Conservation (phyloP, 2,329 filamentous ascomycete species). For the Arthrobotrys entomopaga region DNA sequence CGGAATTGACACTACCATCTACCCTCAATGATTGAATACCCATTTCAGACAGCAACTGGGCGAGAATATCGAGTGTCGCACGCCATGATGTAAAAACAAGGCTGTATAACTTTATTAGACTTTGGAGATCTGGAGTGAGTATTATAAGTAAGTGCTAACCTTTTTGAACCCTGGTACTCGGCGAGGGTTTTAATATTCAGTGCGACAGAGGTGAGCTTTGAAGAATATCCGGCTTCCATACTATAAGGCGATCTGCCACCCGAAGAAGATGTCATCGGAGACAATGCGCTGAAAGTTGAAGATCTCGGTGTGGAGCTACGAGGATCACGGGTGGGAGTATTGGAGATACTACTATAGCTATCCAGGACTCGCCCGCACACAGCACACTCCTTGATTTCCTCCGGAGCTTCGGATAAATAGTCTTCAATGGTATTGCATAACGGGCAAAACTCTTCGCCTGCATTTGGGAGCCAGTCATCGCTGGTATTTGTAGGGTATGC, state of each 20-base stretch:
- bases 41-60: slow-evolving; percentile 50
- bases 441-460: no score
- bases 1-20: slow-evolving; percentile 57
- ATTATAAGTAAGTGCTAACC: not conserved
- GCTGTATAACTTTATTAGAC: slow-evolving; percentile 52
- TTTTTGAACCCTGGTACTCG: not conserved
- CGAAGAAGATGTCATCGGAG: no score
- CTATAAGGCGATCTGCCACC: not conserved
- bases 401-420: no score
- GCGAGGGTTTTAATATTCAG: not conserved
- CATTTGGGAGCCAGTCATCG: no score
- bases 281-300: no score
- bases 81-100: slow-evolving; percentile 61
- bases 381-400: no score
- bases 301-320: no score
- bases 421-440: no score
- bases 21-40: slow-evolving; percentile 57
- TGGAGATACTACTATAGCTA: no score
- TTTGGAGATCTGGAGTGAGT: not conserved
- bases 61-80: slow-evolving; percentile 59
- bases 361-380: no score
- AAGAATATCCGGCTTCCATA: not conserved
- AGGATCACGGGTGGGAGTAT: no score
- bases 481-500: no score
- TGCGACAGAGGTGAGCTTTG: slow-evolving; percentile 10